Percentiles rank a stretch among this genome's conserved stretches.
Evolutionary conservation across 2,329 filamentous ascomycete species (phyloP).

Genomic region (Aureobasidium sp.): DNA sequence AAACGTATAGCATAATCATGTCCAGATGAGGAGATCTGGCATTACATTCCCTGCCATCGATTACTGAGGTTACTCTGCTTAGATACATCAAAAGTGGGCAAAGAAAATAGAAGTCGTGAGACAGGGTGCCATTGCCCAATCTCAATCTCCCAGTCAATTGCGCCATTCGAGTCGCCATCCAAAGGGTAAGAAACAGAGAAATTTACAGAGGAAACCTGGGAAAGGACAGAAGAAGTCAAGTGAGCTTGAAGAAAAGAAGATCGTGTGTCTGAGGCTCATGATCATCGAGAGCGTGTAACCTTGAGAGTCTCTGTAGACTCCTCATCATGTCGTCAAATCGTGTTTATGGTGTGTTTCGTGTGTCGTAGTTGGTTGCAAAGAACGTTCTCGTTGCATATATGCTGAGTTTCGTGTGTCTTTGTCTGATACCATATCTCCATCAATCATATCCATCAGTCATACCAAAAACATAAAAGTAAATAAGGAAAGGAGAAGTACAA

Average conservation of each 20-base stretch:
- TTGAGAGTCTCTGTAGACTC: background rate
- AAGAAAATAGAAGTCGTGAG: background rate
- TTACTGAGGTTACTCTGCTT: background rate
- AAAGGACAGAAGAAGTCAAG: background rate
- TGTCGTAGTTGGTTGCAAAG: background rate
- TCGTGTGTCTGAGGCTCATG: background rate
- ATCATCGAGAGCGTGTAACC: background rate
- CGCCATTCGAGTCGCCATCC: too few species aligned
- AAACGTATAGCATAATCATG: too few species aligned
- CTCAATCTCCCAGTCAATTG: background rate
- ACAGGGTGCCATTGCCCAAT: background rate
- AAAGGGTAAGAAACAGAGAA: background rate
- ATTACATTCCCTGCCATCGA: background rate
- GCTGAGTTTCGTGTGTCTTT: background rate
- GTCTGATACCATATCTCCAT: background rate
- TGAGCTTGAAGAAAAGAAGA: background rate
- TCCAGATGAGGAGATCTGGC: background rate
- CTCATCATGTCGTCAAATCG: background rate
- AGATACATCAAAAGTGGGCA: background rate
- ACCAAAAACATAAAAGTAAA: background rate
- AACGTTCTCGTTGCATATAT: background rate
- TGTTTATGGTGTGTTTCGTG: background rate
- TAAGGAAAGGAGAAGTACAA: background rate
- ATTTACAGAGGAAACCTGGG: background rate
- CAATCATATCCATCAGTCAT: background rate